phyloP scores from a whole-genome alignment of 1,139 yeast genomes.

The Geotrichum bryndzae region DNA sequence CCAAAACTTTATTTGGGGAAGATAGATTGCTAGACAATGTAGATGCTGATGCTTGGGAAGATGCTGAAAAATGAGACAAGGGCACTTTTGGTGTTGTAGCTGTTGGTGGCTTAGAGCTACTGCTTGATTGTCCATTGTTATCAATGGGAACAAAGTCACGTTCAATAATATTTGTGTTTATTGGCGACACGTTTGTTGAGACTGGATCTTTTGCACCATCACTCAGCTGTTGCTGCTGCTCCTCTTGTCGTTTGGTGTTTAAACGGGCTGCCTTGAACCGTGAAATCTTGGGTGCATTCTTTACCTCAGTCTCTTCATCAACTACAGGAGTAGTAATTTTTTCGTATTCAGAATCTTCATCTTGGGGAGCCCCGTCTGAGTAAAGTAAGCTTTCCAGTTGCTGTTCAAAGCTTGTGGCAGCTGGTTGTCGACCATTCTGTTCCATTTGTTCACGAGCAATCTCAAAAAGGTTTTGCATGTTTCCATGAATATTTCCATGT shows the following conservation, averaged over 20 bases:
- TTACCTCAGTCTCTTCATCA: not conserved
- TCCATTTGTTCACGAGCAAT: not conserved
- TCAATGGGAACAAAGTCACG: not conserved
- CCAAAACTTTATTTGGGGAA: not conserved
- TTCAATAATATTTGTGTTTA: not conserved
- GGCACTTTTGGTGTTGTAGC: not conserved
- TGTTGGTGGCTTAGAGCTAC: not conserved
- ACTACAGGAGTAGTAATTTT: constrained; percentile 1
- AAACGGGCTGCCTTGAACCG: constrained; percentile 31
- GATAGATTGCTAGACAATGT: not conserved
- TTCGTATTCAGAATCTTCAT: constrained; percentile 10
- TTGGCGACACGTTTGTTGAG: not conserved
- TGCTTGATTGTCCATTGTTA: not conserved
- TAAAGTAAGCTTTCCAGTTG: not conserved
- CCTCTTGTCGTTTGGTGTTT: not conserved
- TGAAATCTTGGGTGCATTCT: constrained; percentile 24
- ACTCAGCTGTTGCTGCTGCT: not conserved
- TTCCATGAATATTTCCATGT: constrained; percentile 14
- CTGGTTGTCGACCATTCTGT: not conserved
- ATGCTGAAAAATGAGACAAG: not conserved
- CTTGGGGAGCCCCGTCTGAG: not conserved
- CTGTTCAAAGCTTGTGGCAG: constrained; percentile 8
- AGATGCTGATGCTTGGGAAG: not conserved
- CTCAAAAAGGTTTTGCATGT: not conserved
- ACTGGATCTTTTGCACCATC: not conserved